Conservation (phyloP, 257 asterid species). For the Solanum etuberosum region DNA sequence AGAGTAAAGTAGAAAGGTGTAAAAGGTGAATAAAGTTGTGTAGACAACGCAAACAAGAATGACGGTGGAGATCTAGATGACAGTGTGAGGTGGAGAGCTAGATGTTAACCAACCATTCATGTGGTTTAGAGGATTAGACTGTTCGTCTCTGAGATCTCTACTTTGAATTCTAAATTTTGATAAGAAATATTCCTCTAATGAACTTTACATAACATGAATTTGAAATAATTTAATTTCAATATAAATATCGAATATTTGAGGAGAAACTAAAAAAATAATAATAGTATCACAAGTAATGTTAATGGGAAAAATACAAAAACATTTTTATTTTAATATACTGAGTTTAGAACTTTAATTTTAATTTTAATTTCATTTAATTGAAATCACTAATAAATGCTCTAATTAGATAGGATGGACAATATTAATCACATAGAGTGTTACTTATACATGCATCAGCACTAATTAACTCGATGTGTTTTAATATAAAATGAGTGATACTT, state of each 20-base stretch:
- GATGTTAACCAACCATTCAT: neutral
- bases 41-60: neutral
- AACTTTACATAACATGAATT: too few species aligned
- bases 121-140: neutral
- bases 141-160: too few species aligned
- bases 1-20: neutral
- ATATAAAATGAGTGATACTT: neutral
- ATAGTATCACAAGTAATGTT: neutral
- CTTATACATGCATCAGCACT: too few species aligned
- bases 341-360: neutral
- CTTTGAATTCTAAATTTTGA: too few species aligned
- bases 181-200: too few species aligned
- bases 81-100: neutral
- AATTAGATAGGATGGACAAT: too few species aligned
- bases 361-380: neutral
- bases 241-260: fast-evolving
- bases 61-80: slow-evolving; percentile 3
- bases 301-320: neutral
- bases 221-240: too few species aligned
- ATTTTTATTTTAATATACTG: neutral
- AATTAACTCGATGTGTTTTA: neutral
- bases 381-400: too few species aligned
- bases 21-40: neutral
- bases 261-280: too few species aligned
- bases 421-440: too few species aligned